Percentiles rank a stretch among this genome's conserved stretches.
These are phyloP conservation scores for Arthrinium phaeospermum DNA, from an alignment of 2,329 filamentous ascomycete species.

Conservation along the genomic window DNA sequence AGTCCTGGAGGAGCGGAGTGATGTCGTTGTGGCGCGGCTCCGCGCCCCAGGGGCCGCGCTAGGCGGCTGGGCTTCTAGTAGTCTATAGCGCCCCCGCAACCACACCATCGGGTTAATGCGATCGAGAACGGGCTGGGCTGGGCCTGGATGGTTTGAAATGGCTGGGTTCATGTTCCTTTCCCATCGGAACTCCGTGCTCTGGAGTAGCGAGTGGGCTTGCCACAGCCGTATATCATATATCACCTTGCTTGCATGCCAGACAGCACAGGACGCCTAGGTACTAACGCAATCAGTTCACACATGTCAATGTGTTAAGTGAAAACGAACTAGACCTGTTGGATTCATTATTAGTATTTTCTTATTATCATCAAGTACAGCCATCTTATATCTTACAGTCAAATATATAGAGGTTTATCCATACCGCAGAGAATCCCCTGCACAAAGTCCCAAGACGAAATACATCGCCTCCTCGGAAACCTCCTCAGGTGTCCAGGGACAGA, in stretches of 20 bases:
- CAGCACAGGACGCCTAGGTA: background rate
- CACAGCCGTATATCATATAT: background rate
- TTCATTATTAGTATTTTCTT: no score
- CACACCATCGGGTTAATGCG: background rate
- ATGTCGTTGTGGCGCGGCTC: constrained; percentile 6
- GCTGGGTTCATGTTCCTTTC: background rate
- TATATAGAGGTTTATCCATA: no score
- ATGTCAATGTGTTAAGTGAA: no score
- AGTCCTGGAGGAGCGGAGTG: background rate
- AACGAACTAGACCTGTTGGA: no score
- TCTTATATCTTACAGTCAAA: no score
- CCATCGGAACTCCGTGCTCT: background rate
- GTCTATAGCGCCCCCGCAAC: background rate
- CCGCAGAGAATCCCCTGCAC: no score
- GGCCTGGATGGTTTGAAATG: background rate
- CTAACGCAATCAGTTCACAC: background rate
- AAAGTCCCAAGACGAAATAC: no score
- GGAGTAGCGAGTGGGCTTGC: background rate
- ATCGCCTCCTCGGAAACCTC: no score
- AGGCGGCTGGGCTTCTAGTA: background rate
- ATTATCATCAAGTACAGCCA: no score
- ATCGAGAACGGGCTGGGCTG: background rate
- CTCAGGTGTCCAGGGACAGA: no score
- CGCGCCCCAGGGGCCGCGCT: background rate
- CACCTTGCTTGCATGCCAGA: no score